Base-by-base conservation (phyloP, 179 eudicot species). In the Amaranthus tricolor region DNA sequence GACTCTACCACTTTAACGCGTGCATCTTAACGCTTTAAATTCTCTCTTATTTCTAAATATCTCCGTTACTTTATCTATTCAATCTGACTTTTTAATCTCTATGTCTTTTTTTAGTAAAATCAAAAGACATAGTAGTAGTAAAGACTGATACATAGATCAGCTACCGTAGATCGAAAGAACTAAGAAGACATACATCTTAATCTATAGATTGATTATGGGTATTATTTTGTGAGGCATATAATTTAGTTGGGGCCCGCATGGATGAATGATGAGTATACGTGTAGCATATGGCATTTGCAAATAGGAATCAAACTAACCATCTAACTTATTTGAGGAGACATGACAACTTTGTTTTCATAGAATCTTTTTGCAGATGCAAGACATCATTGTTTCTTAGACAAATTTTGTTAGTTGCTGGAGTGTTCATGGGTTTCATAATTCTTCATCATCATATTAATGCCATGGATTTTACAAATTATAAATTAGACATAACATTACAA, bases 331-430 rank as follows among this genome's bases (percentile, higher is more conserved):
- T 57, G 55, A 24, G 47, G 72, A 62, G 65, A 66, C 72, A 75
- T 16, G 50, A 63, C 45, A 56, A 6, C 31, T 66, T 66, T 11
- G 77, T 44, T 14, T 56, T 47, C 40, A 54, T 19, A 11, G 24
- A 12, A 14, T 17, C 52, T 16, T 15, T 21, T 44, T n/a, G 14
- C 21, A 15, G 48, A 74, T 74, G 21, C 48, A 17, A 66, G 63
- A 55, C 64, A 74, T 66, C 51, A 74, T 65, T 74, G 64, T 56
- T 64, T 21, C 5, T 7, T 45, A 66, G 77, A 74, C 63, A 74
- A 45, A 9, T 54, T 54, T 65, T 19, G 71, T 65, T 52, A 45
- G 47, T 65, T 54, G 71, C 53, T 74, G 77, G 69, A 16, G 51
- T 17, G 13, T 19, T 62, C 48, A 73, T 12, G n/a, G 60, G 40